Conservation (phyloP, 1,139 yeast species). For the Pichia cactophila region DNA sequence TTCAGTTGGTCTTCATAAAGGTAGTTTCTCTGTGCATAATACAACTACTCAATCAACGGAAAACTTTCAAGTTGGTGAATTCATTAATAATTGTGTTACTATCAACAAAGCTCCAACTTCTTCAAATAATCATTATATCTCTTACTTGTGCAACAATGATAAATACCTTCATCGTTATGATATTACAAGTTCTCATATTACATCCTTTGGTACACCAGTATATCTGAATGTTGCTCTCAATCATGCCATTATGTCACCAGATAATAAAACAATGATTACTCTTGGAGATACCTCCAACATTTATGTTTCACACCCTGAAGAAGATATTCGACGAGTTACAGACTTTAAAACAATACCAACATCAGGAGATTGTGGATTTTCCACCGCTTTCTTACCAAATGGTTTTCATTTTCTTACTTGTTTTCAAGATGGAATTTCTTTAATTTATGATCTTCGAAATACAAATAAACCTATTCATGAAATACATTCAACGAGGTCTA, state of each 20-base stretch:
- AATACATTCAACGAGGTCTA: slow-evolving; percentile 51
- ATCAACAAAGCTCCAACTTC: slow-evolving; percentile 32
- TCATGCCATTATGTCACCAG: slow-evolving; percentile 55
- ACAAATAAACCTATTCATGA: slow-evolving; percentile 43
- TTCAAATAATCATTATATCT: slow-evolving; percentile 36
- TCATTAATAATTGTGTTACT: slow-evolving; percentile 78
- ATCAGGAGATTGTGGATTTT: slow-evolving; percentile 72
- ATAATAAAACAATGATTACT: slow-evolving; percentile 43
- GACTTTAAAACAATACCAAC: slow-evolving; percentile 38
- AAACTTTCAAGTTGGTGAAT: slow-evolving; percentile 62
- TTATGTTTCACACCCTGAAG: slow-evolving; percentile 40
- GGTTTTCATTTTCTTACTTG: slow-evolving; percentile 71
- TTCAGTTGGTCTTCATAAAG: slow-evolving; percentile 9
- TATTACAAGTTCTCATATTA: slow-evolving; percentile 40
- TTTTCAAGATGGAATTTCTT: slow-evolving; percentile 78
- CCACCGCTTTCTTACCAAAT: slow-evolving; percentile 68
- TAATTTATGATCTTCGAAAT: slow-evolving; percentile 69
- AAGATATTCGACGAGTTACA: slow-evolving; percentile 12
- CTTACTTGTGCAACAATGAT: slow-evolving; percentile 80
- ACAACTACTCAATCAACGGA: slow-evolving; percentile 38
- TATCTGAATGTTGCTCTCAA: slow-evolving; percentile 48
- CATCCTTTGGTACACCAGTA: slow-evolving; percentile 17
- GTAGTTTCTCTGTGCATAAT: slow-evolving; percentile 12
- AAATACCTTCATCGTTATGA: slow-evolving; percentile 60
- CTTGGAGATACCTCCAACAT: slow-evolving; percentile 55